phyloP scores from a whole-genome alignment of 805 yeast genomes.

The Saturnispora diversa region DNA sequence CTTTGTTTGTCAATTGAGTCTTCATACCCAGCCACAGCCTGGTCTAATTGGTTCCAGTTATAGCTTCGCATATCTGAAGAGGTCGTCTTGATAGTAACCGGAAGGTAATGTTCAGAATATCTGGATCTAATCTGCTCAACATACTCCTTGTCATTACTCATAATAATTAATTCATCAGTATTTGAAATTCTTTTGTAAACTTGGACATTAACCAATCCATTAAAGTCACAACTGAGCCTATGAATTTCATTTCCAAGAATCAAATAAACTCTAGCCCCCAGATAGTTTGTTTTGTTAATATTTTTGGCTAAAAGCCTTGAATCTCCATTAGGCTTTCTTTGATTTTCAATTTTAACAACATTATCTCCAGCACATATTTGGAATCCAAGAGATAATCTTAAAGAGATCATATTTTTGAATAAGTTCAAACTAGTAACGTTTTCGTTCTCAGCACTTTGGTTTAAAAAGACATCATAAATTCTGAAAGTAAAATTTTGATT shows the following conservation, averaged over 20 bases:
- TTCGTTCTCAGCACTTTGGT: conserved; percentile 45
- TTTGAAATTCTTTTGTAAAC: conserved; percentile 40
- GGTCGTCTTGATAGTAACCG: conserved; percentile 47
- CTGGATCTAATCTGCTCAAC: conserved; percentile 64
- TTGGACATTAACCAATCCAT: conserved; percentile 71
- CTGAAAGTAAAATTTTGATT: conserved; percentile 68
- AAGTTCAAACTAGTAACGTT: conserved; percentile 51
- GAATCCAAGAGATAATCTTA: conserved; percentile 78
- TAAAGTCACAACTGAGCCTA: conserved; percentile 64
- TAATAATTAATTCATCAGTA: conserved; percentile 14
- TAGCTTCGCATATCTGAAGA: conserved; percentile 41
- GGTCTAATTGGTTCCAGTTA: conserved; percentile 92
- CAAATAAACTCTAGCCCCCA: conserved; percentile 63
- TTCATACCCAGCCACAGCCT: conserved; percentile 82
- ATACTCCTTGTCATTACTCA: conserved; percentile 29
- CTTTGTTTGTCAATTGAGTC: conserved; percentile 53
- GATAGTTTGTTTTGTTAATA: conserved; percentile 37
- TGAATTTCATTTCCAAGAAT: conserved; percentile 80
- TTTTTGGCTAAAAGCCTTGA: conserved; percentile 47
- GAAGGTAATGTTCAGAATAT: conserved; percentile 59
- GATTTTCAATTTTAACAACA: conserved; percentile 59
- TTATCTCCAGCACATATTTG: conserved; percentile 75
- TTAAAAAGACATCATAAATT: conserved; percentile 69
- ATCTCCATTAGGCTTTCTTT: conserved; percentile 47
- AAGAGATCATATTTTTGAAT: conserved; percentile 78